phyloP scores from a whole-genome alignment of 352 stramenopile genomes.

The Phytophthora hibernalis region DNA sequence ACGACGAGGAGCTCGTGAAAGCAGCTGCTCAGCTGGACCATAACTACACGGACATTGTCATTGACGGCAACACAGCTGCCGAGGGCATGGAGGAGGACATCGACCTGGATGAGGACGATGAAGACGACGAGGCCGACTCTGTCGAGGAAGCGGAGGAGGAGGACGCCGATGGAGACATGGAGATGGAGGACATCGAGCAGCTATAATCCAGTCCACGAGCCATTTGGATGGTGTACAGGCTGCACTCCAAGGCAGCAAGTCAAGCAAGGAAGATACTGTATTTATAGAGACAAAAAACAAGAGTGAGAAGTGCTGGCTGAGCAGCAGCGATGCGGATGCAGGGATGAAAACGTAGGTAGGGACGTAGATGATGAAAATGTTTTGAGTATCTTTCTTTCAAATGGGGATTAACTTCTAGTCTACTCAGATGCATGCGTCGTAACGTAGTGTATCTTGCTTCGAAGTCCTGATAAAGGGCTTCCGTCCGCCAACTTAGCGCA shows the following conservation, averaged over 20 bases:
- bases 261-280: conserved; percentile 51
- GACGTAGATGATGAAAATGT: conserved; percentile 27
- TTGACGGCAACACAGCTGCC: conserved; percentile 54
- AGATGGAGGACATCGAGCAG: conserved; percentile 65
- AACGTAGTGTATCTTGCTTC: conserved; percentile 26
- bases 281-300: conserved; percentile 68
- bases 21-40: conserved; percentile 85
- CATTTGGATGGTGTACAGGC: conserved; percentile 6
- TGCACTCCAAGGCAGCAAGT: conserved; percentile 20
- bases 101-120: conserved; percentile 75
- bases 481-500: conserved; percentile 59
- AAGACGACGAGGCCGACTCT: conserved; percentile 65
- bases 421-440: conserved; percentile 34
- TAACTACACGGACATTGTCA: conserved; percentile 92
- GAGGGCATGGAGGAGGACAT: conserved; percentile 73
- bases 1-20: conserved; percentile 89
- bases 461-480: not conserved
- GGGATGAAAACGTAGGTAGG: not conserved
- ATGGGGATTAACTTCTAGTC: conserved; percentile 39
- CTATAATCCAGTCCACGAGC: conserved; percentile 23
- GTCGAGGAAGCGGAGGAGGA: conserved; percentile 77
- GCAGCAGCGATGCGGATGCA: conserved; percentile 3
- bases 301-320: conserved; percentile 18
- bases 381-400: conserved; percentile 45
- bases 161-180: conserved; percentile 79